Percentiles rank a stretch among this genome's conserved stretches.
Evolutionary conservation across 495 filamentous ascomycete genomes (phyloP).

Genomic region (Penicillium angulare): DNA sequence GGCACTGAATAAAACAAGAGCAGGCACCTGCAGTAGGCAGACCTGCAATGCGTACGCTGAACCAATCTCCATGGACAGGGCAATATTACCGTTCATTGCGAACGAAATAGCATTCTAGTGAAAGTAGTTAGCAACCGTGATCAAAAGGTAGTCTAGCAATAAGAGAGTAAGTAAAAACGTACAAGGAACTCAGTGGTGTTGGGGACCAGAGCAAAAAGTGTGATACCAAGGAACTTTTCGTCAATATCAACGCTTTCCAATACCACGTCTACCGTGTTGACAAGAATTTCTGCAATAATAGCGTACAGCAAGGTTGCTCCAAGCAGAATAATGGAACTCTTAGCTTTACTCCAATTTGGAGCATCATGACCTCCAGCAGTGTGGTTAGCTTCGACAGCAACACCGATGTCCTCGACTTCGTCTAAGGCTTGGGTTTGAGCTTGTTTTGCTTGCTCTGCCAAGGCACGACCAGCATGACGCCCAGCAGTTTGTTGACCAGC

Average conservation of each 20-base stretch:
- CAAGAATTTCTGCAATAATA: conserved; percentile 93
- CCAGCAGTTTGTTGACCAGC: conserved; percentile 32
- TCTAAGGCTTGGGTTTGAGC: conserved; percentile 30
- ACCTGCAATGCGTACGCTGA: conserved; percentile 97
- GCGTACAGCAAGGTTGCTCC: conserved; percentile 92
- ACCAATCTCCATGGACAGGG: conserved; percentile 97
- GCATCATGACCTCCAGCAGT: conserved; percentile 85
- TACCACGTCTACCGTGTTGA: conserved; percentile 94
- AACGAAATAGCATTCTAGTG: conserved; percentile 99
- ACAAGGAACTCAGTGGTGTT: conserved; percentile 98
- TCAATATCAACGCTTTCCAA: conserved; percentile 86
- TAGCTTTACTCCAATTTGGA: conserved; percentile 92
- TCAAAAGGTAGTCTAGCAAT: too few relatives aligned
- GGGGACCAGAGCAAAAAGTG: conserved; percentile 92
- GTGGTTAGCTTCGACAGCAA: conserved; percentile 36
- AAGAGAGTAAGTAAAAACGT: too few relatives aligned
- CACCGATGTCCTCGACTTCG: conserved; percentile 42
- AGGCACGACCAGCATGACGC: conserved; percentile 28
- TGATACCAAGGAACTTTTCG: conserved; percentile 97
- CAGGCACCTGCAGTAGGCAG: conserved; percentile 93
- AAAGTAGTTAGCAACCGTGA: too few relatives aligned
- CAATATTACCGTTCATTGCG: conserved; percentile 99
- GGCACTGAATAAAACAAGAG: conserved; percentile 88
- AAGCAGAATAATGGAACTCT: conserved; percentile 85
- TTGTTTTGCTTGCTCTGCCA: conserved; percentile 25